Conservation (phyloP, 2,329 filamentous ascomycete genomes). For the Trichoderma sp. region DNA sequence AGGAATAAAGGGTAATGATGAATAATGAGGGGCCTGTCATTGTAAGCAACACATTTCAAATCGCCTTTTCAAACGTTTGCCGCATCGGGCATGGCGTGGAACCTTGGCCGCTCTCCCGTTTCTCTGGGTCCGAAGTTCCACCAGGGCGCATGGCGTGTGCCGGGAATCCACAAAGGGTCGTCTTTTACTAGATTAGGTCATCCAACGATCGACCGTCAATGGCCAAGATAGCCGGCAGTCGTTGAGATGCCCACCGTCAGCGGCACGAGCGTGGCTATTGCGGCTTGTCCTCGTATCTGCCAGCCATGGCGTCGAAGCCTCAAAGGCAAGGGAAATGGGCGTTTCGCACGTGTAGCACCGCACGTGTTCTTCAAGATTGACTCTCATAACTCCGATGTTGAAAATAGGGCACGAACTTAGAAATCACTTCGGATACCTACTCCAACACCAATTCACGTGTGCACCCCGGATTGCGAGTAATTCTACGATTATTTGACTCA, state of each 20-base stretch:
- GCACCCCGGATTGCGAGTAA: neutral
- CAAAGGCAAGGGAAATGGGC: neutral
- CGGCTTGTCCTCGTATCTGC: neutral
- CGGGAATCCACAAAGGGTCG: slow-evolving; percentile 10
- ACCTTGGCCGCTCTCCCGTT: slow-evolving; percentile 3
- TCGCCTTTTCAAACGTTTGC: neutral
- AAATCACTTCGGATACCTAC: too few species aligned
- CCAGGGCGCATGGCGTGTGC: slow-evolving; percentile 2
- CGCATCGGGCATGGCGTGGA: slow-evolving; percentile 3
- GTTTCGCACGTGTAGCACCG: neutral
- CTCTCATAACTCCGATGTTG: neutral
- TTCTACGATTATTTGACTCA: slow-evolving; percentile 2
- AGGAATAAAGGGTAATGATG: neutral
- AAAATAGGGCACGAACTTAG: neutral
- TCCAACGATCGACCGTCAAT: neutral
- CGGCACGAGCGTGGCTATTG: neutral
- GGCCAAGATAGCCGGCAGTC: neutral
- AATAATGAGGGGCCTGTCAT: neutral
- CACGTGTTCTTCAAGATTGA: neutral
- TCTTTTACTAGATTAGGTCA: neutral
- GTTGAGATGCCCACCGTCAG: too few species aligned
- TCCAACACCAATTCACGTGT: neutral
- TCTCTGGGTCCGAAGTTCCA: neutral
- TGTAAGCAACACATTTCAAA: slow-evolving; percentile 10
- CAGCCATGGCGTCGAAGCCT: neutral